Evolutionary conservation across 1,284 basidiomycete species (phyloP), one percentile per base, ranked within the genome.

Genomic region (Stygiomarasmius scandens): DNA sequence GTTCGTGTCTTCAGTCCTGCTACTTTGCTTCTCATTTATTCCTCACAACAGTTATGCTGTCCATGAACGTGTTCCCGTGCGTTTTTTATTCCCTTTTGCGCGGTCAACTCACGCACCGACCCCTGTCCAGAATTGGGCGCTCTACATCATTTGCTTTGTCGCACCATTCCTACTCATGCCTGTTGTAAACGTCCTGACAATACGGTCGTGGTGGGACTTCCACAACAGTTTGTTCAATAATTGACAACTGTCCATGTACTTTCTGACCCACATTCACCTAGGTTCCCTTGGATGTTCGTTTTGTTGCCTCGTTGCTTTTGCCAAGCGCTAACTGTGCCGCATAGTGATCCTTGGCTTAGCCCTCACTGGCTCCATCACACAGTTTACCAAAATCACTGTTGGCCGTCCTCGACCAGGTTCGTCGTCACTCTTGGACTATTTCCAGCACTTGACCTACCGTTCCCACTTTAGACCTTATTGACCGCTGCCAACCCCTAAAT

Each of bases 341-440:
- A 12, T 61, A 92, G 92, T 94, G 61, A 75, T 92, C 23, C 81
- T 96, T 41, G 80, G 86, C 12, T 79, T 93, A 47, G 78, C 87
- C 3, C 77, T 96, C 47, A 89, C 94, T 0, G 92, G 92, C 11
- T 77, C 87, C 29, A 75, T 96, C 45, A 97, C 96, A 0, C 90
- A 96, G 68, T 79, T 95, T 56, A 80, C 86, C 61, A 98, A 98
- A 75, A 79, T 92, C 36, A 89, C 89, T 1, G 95, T 96, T 20
- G 96, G 96, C 32, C 84, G 96, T 27, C 95, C 96, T 0, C 82
- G 96, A 45, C 93, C 90, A 64, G 90, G 89, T 87, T 63, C 59
- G 71, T 63, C 23, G 27, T 20, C 32, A 41, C n/a, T 25, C 22
- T 11, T 45, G 19, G 11, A 49, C 45, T 24, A 8, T 51, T 22